Evolutionary conservation across 805 yeast genomes (phyloP).

Genomic region (Kockiozyma suomiensis): DNA sequence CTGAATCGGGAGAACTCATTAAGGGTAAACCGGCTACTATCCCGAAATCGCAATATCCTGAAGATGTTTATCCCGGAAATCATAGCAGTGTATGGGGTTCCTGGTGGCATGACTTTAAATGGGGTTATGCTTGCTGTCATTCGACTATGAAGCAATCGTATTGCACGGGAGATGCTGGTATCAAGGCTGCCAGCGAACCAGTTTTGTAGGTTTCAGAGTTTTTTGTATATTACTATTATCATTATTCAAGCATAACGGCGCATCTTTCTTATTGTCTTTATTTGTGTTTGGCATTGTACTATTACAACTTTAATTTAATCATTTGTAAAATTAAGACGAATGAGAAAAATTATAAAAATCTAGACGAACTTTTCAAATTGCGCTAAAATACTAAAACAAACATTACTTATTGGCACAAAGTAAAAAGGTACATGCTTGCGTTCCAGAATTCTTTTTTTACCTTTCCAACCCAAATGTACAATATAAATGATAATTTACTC

Average conservation of each 20-base stretch:
- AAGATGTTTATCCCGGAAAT: slow-evolving; percentile 46
- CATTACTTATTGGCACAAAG: slow-evolving; percentile 14
- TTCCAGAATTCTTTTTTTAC: background rate
- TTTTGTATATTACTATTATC: no score
- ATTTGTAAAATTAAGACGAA: background rate
- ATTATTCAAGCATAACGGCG: background rate
- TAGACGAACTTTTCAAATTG: slow-evolving; percentile 12
- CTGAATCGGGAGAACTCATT: slow-evolving; percentile 17
- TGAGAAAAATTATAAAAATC: background rate
- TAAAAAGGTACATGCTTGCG: slow-evolving; percentile 4
- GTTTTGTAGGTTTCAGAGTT: slow-evolving; percentile 11
- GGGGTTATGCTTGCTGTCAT: slow-evolving; percentile 53
- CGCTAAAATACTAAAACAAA: slow-evolving; percentile 10
- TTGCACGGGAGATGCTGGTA: slow-evolving; percentile 43
- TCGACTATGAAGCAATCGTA: slow-evolving; percentile 42
- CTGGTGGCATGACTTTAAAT: slow-evolving; percentile 46
- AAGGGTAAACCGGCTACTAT: slow-evolving; percentile 16
- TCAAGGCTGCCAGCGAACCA: slow-evolving; percentile 17
- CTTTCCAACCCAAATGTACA: slow-evolving; percentile 21
- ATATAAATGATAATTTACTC: slow-evolving; percentile 21
- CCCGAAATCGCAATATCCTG: slow-evolving; percentile 41
- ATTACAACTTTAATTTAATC: background rate
- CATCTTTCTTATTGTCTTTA: background rate
- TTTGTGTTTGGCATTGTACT: background rate
- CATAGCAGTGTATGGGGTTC: slow-evolving; percentile 52